phyloP scores from a whole-genome alignment of 2,329 filamentous ascomycete genomes.

The Dryadomyces quercus-mongolicae region DNA sequence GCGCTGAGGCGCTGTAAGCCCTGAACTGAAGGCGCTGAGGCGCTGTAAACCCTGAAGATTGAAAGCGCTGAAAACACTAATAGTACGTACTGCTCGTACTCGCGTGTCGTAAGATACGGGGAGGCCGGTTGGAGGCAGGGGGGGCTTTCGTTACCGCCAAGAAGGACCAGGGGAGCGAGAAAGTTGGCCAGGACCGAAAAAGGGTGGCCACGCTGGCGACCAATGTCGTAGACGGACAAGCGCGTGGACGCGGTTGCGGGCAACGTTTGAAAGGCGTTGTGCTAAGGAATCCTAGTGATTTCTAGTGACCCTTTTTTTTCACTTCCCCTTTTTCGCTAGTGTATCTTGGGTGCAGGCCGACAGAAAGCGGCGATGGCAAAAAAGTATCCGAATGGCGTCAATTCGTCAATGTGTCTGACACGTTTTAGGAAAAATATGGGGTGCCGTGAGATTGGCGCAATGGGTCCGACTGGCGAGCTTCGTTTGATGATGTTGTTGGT shows the following conservation, averaged over 20 bases:
- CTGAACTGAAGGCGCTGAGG: no score
- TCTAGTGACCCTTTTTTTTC: background rate
- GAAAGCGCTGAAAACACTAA: no score
- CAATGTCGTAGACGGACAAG: background rate
- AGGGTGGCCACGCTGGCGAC: background rate
- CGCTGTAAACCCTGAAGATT: no score
- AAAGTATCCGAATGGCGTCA: background rate
- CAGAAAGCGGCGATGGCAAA: background rate
- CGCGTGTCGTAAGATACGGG: background rate
- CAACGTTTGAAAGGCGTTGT: background rate
- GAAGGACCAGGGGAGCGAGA: background rate
- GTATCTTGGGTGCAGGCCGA: background rate
- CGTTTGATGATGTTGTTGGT: background rate
- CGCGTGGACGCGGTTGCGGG: background rate
- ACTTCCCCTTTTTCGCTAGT: constrained; percentile 1
- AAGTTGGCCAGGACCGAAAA: background rate
- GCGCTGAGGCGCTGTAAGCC: no score
- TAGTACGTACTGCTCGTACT: no score
- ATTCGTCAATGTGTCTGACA: background rate
- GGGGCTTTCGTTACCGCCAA: background rate
- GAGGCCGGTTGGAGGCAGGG: background rate
- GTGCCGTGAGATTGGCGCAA: background rate
- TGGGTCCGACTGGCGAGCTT: background rate
- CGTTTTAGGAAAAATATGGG: background rate
- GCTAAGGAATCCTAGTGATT: background rate